Evolutionary conservation across 495 filamentous ascomycete species (phyloP).

Genomic region (Amphirosellinia nigrospora): DNA sequence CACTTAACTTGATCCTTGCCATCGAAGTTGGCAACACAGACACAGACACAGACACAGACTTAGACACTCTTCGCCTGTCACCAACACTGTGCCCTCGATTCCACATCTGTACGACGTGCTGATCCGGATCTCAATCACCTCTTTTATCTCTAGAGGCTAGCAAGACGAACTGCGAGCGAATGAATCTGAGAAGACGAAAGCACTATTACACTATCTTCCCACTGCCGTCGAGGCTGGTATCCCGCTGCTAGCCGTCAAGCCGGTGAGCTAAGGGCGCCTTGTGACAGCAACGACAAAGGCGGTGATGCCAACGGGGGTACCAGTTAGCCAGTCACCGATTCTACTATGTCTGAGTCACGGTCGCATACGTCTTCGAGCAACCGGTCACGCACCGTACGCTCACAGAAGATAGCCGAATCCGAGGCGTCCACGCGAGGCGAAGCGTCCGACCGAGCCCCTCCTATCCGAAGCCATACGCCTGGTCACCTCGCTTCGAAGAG

Average conservation of each 20-base stretch:
- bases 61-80: not conserved
- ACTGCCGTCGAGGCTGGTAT: not conserved
- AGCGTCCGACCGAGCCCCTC: constrained; percentile 31
- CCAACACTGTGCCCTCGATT: not conserved
- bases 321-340: not conserved
- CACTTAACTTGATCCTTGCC: not conserved
- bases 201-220: not conserved
- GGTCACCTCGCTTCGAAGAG: constrained; percentile 59
- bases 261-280: constrained; percentile 3
- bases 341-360: constrained; percentile 42
- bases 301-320: constrained; percentile 11
- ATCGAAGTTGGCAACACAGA: not conserved
- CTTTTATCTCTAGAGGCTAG: not conserved
- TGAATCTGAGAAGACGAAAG: not conserved
- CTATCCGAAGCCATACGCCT: constrained; percentile 58
- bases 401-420: constrained; percentile 39
- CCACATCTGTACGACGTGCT: not conserved
- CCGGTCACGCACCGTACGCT: constrained; percentile 34
- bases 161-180: constrained; percentile 7
- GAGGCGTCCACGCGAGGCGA: constrained; percentile 38
- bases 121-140: not conserved
- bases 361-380: constrained; percentile 34
- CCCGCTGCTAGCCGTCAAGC: constrained; percentile 8
- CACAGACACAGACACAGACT: not conserved
- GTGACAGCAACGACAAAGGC: not conserved